Base-by-base conservation (phyloP, 176 grass and related monocot genomes). In the Thinopyrum elongatum region DNA sequence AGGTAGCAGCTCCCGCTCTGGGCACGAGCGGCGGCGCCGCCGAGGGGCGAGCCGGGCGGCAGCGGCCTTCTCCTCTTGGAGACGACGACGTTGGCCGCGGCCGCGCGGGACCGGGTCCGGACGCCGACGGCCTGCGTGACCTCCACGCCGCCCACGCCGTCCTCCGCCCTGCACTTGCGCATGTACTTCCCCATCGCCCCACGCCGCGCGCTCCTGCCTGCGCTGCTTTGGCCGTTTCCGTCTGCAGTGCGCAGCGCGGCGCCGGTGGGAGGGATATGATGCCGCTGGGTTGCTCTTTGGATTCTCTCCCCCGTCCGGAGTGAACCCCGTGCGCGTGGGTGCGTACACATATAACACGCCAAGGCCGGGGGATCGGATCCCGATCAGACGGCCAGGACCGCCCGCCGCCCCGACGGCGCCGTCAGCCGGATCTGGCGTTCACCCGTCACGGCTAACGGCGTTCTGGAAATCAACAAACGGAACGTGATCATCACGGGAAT, bases 111-210 rank as follows among this genome's bases (percentile, higher is more conserved):
- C 88, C 94, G 85, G 11, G 94, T 95, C 26, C 87, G 74, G 34
- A 95, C 91, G 22, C 94, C 94, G 17, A 91, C 89, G 46, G 87
- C 84, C 89, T 93, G 94, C 44, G 94, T 88, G 77, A 90, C 91
- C 73, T 95, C 94, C 70, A 93, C 81, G 42, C 82, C 89, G 15
- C 86, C 90, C 46, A 96, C 87, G 42, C 67, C 87, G 4, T 84
- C 87, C 30, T 55, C 61, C 21, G 87, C 84, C 84, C 67, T 94
- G 82, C 85, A 92, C 82, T 97, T 94, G 49, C 89, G 83, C 87
- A 94, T 89, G 92, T 92, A 97, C 88, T 90, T 94, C 57, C 90
- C 90, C 94, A 97, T 94, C 57, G 46, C 51, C 66, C 17, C 55
- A 22, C 55, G 19, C 55, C 55, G 19, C 26, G 46, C 82, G 25